Evolutionary conservation across 1,284 basidiomycete species (phyloP).

Genomic region (Ceraceosorus bombacis): DNA sequence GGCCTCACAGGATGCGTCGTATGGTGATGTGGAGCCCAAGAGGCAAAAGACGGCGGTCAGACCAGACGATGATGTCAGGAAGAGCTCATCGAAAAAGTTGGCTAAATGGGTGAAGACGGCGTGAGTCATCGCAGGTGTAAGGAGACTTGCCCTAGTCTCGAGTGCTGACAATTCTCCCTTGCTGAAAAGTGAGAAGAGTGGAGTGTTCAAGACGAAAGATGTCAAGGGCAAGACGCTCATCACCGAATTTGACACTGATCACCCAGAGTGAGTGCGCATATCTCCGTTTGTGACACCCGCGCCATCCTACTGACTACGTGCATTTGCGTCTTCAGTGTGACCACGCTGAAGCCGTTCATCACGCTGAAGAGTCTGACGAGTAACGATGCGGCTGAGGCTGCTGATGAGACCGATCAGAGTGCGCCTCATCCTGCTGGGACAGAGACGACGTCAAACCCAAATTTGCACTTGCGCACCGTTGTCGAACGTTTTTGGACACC

Average conservation of each 20-base stretch:
- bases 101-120: conserved; percentile 11
- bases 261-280: conserved; percentile 8
- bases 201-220: conserved; percentile 8
- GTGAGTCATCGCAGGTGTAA: neutral
- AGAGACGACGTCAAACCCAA: too few relatives aligned
- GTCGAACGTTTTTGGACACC: conserved; percentile 9
- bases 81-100: conserved; percentile 6
- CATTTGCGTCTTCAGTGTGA: too few relatives aligned
- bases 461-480: conserved; percentile 1
- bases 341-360: neutral
- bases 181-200: conserved; percentile 4
- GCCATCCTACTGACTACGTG: too few relatives aligned
- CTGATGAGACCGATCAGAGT: neutral
- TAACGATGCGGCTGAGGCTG: neutral
- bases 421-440: too few relatives aligned
- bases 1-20: neutral
- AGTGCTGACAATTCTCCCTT: too few relatives aligned
- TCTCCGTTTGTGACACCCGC: too few relatives aligned
- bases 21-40: neutral
- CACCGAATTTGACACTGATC: neutral
- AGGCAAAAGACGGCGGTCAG: neutral
- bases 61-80: conserved; percentile 5
- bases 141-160: too few relatives aligned
- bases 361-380: conserved; percentile 3
- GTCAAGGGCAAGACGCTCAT: conserved; percentile 10